A percentile compares a stretch with the other conserved stretches of the same genome.
These are phyloP conservation scores for Puccinia coronata DNA, from an alignment of 1,284 basidiomycete genomes.

Conservation along the genomic window DNA sequence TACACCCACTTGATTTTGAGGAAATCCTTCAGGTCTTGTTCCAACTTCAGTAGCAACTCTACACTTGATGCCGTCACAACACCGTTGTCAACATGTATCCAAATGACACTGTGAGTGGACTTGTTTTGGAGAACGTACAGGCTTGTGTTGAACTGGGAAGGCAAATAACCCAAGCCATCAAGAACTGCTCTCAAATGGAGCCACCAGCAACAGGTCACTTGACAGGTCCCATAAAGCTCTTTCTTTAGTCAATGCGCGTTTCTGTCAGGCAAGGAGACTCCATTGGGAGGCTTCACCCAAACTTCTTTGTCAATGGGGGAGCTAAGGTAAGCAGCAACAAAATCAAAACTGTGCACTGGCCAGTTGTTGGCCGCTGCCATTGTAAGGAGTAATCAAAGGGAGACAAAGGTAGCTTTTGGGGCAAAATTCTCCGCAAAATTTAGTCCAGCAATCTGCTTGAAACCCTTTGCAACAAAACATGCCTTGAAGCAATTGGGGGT, in stretches of 20 bases:
- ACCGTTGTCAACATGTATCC: slow-evolving; percentile 35
- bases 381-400: neutral
- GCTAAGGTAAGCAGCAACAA: slow-evolving; percentile 31
- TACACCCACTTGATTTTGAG: neutral
- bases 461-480: slow-evolving; percentile 9
- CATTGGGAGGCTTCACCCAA: neutral
- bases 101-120: neutral
- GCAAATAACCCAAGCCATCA: neutral
- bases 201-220: slow-evolving; percentile 23
- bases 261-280: neutral
- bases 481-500: neutral
- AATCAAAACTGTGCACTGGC: slow-evolving; percentile 27
- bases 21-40: neutral
- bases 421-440: slow-evolving; percentile 1
- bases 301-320: slow-evolving; percentile 14
- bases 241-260: neutral
- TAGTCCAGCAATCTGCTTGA: neutral
- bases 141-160: neutral
- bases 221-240: slow-evolving; percentile 20
- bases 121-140: neutral
- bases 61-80: neutral
- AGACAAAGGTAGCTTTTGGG: slow-evolving; percentile 13
- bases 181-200: neutral
- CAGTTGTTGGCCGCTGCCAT: neutral
- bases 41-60: neutral